Percentiles rank a stretch among this genome's conserved stretches.
These are phyloP conservation scores for Sanguinoderma infundibulare DNA, from an alignment of 1,284 basidiomycete genomes.

Conservation along the genomic window DNA sequence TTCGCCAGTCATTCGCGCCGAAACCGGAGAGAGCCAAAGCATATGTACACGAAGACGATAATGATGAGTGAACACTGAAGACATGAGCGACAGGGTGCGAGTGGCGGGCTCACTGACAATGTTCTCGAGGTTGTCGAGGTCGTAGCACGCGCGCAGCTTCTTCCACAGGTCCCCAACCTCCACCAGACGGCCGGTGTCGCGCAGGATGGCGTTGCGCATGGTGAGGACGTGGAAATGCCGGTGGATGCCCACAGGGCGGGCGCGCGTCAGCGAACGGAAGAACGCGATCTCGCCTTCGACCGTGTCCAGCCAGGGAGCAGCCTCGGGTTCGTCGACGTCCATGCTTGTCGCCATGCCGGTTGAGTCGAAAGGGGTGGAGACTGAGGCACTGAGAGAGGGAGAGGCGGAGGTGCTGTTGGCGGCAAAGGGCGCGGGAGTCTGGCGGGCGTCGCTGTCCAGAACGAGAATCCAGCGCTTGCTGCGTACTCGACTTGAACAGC, in stretches of 20 bases:
- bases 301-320: slow-evolving; percentile 59
- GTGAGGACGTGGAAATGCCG: slow-evolving; percentile 79
- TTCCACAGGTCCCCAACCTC: slow-evolving; percentile 72
- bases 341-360: slow-evolving; percentile 10
- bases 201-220: slow-evolving; percentile 71
- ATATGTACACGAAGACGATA: too few relatives aligned
- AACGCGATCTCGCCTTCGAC: slow-evolving; percentile 82
- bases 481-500: background rate
- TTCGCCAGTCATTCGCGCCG: background rate
- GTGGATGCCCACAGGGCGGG: slow-evolving; percentile 79
- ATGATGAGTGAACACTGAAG: too few relatives aligned
- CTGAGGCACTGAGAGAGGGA: background rate
- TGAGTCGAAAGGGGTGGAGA: background rate
- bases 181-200: slow-evolving; percentile 70
- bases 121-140: slow-evolving; percentile 77
- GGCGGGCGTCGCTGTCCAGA: background rate
- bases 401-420: background rate
- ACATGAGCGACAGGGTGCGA: slow-evolving; percentile 16
- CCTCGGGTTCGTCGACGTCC: slow-evolving; percentile 21
- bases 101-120: slow-evolving; percentile 60
- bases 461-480: too few relatives aligned
- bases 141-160: slow-evolving; percentile 74
- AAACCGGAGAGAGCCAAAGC: too few relatives aligned
- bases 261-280: slow-evolving; percentile 77
- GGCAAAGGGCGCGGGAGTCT: background rate